Evolutionary conservation across 495 filamentous ascomycete species (phyloP).

Genomic region (Penicillium salamii): DNA sequence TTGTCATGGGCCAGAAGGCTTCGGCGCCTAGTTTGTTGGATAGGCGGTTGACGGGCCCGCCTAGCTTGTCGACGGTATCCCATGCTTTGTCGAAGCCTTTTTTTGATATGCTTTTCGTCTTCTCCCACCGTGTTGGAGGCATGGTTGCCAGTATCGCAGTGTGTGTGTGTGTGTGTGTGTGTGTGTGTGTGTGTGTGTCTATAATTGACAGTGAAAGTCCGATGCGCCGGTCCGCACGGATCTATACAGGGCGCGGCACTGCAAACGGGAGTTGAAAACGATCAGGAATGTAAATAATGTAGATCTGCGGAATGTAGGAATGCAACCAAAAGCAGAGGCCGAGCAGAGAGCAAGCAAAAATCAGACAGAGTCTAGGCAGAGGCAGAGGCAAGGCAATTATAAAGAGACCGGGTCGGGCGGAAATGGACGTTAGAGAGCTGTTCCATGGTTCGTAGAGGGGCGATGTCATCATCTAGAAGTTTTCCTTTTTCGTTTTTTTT

Average conservation of each 20-base stretch:
- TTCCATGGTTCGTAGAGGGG: constrained; percentile 1
- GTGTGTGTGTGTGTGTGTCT: neutral
- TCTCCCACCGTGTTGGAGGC: constrained; percentile 36
- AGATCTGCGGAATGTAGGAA: too few relatives aligned
- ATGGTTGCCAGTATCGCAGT: constrained; percentile 13
- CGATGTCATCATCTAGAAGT: neutral
- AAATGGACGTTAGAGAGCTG: neutral
- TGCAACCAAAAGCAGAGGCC: too few relatives aligned
- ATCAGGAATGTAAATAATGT: neutral
- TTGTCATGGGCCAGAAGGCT: constrained; percentile 75
- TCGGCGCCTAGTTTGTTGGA: constrained; percentile 73
- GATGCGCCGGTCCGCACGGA: too few relatives aligned
- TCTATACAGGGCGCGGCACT: too few relatives aligned
- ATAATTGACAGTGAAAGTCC: neutral
- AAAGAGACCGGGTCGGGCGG: neutral
- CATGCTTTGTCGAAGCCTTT: constrained; percentile 57
- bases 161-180: neutral
- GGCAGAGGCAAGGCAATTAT: neutral
- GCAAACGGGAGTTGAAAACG: neutral
- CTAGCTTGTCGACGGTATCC: constrained; percentile 50
- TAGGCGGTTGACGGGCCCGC: constrained; percentile 69
- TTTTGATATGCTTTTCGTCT: constrained; percentile 45
- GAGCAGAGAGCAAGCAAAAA: neutral
- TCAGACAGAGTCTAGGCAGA: neutral
- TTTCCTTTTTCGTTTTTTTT: neutral